phyloP scores from a whole-genome alignment of 1,139 yeast genomes.

The Yarrowia galli region DNA sequence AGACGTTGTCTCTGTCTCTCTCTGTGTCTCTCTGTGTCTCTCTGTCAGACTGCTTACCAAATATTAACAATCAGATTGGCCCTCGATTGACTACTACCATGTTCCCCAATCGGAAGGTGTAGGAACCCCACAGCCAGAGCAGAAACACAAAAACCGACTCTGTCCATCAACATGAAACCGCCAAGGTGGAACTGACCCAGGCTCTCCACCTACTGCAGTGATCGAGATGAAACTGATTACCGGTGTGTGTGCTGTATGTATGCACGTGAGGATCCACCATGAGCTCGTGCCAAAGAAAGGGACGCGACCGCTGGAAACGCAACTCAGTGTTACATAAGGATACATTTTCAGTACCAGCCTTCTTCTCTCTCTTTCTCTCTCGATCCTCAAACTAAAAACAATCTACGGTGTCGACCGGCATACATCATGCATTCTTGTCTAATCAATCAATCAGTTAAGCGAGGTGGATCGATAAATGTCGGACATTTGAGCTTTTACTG shows the following conservation, averaged over 20 bases:
- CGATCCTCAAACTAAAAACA: background rate
- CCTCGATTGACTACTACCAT: background rate
- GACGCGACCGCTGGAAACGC: too few relatives aligned
- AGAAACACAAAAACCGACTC: too few relatives aligned
- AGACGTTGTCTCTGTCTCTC: background rate
- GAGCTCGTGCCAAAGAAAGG: too few relatives aligned
- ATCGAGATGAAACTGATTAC: background rate
- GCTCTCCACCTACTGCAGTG: background rate
- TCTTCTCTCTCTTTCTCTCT: background rate
- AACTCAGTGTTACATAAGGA: background rate
- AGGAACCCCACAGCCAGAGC: background rate
- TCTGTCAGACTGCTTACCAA: background rate
- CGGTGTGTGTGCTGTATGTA: too few relatives aligned
- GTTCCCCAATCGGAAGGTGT: background rate
- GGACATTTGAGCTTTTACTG: background rate
- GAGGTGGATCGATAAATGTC: background rate
- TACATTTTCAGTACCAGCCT: background rate
- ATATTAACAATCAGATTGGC: background rate
- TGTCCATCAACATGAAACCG: background rate
- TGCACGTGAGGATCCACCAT: too few relatives aligned
- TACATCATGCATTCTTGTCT: background rate
- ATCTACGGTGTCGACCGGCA: background rate
- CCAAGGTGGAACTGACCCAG: background rate
- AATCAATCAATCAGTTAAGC: conserved; percentile 6
- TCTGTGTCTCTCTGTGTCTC: too few relatives aligned